Conservation (phyloP, 2,329 filamentous ascomycete species). For the Allantophomopsis cytisporea region DNA sequence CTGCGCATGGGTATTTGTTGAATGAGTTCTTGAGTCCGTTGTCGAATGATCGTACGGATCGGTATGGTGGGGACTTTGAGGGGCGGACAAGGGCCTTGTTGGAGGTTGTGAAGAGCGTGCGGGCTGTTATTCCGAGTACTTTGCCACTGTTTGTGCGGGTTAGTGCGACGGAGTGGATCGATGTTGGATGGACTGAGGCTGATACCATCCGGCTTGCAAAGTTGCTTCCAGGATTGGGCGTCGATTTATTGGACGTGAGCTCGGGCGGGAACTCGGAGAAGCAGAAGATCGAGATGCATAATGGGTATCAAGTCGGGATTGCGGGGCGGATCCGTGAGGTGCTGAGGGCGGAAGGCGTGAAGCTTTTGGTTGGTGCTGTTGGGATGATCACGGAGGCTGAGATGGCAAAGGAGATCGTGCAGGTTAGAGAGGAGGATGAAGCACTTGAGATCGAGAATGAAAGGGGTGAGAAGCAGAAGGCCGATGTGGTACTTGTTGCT, state of each 20-base stretch:
- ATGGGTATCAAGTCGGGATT: slow-evolving; percentile 63
- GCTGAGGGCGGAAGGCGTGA: slow-evolving; percentile 30
- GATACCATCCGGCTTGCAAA: slow-evolving; percentile 45
- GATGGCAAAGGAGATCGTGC: slow-evolving; percentile 46
- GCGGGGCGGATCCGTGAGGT: slow-evolving; percentile 59
- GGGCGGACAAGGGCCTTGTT: slow-evolving; percentile 49
- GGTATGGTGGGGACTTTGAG: slow-evolving; percentile 51
- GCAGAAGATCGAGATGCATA: slow-evolving; percentile 43
- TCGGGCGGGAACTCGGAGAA: slow-evolving; percentile 55
- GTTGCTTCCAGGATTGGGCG: slow-evolving; percentile 55
- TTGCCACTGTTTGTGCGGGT: slow-evolving; percentile 46
- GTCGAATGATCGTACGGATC: slow-evolving; percentile 46
- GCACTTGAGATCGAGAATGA: slow-evolving; percentile 24
- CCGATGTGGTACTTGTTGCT: slow-evolving; percentile 62
- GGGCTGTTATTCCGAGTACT: slow-evolving; percentile 33
- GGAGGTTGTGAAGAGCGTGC: slow-evolving; percentile 36
- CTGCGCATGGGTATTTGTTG: slow-evolving; percentile 53
- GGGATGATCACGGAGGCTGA: slow-evolving; percentile 59
- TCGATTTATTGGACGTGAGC: slow-evolving; percentile 76
- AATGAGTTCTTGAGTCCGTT: slow-evolving; percentile 49
- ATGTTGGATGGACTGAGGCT: slow-evolving; percentile 19
- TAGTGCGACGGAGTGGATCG: slow-evolving; percentile 51
- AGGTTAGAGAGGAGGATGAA: slow-evolving; percentile 29
- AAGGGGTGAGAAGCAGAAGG: slow-evolving; percentile 21
- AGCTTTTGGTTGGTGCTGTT: slow-evolving; percentile 58